Base-by-base conservation (phyloP, 2,329 filamentous ascomycete species). In the Fusarium austroafricanum region DNA sequence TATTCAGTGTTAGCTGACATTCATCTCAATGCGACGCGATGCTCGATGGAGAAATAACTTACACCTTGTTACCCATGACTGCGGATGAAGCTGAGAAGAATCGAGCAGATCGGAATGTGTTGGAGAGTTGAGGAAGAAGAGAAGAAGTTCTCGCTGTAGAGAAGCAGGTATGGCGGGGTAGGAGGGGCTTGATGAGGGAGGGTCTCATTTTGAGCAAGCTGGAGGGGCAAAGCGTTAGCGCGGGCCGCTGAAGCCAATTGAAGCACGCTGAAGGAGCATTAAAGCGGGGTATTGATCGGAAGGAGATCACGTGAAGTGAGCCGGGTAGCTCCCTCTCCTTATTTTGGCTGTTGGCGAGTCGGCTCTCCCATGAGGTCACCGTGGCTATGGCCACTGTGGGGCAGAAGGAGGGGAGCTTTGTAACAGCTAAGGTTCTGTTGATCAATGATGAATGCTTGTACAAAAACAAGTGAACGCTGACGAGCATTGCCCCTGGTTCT, bases 61-160 rank as follows among this genome's bases (percentile, higher is more conserved):
- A 93, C 83, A 89, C 89, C 80, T 90, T 89, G 78, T 85, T 83
- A 67, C 73, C 63, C 93, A 97, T 97, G 81, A 86, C 90, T 85
- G 87, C 83, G 77, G 90, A 81, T 50, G 65, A 49, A 79, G 92
- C 82, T 79, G 81, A 83, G 75, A 84, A 86, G 75, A 81, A 83
- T 73, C 83, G 79, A 70, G 78, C 68, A 49, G 75, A 63, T 73
- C 61, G 71, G 72, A 79, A 78, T 75, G 78, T 77, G 75, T 77
- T 77, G 71, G 80, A 79, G 76, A 81, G 78, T 77, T 79, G 77
- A 75, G 77, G 73, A 75, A 79, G 77, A 73, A 74, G 75, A 74
- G 79, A 81, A 78, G 79, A 81, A 78, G 79, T 76, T 80, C 75
- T 79, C 54, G 75, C 74, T 64, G 77, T 71, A 73, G 75, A 74